Evolutionary conservation across 495 filamentous ascomycete species (phyloP), one percentile per base, ranked within the genome.

Genomic region (Aspergillus bertholletiae): DNA sequence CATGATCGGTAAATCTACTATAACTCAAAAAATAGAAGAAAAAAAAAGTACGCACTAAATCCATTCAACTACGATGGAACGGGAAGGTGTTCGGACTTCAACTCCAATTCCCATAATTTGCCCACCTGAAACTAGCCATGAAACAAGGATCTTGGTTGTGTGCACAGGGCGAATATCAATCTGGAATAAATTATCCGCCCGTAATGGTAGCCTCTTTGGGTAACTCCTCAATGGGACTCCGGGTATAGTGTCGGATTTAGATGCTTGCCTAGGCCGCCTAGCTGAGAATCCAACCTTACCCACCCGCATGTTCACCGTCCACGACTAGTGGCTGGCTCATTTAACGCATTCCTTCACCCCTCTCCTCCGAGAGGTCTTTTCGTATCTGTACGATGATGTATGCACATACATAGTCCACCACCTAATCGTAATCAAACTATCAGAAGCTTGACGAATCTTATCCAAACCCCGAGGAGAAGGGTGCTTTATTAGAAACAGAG

Each of bases 401-500:
- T 12, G 43, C 8, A 28, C 26, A 28, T 4, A 28, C 26, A n/a
- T 34, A 32, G 46, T 30, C 28, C 4, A 32, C 8, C 15, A 48
- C 23, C 8, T 18, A 32, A 48, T 48, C n/a, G 37, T 21, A 48
- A 48, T 30, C 46, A 20, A 40, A 12, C 28, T 23, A 24, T 27
- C 22, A 43, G 53, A 58, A 58, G 55, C 55, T 58, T 58, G 55
- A 58, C 50, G 46, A 58, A 53, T 58, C 55, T 58, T 58, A 49
- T 50, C 55, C 37, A 46, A 49, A 49, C 40, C 20, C n/a, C n/a
- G 37, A 40, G n/a, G 18, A 20, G 37, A 9, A 17, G 9, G 9
- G n/a, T 12, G n/a, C 26, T 7, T 46, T 46, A 30, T 41, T 50
- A 46, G 46, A 40, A 45, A 44, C 34, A 49, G 18, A 51, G 15